Evolutionary conservation across 2,329 filamentous ascomycete genomes (phyloP), one percentile per base, ranked within the genome.

Genomic region (Trichoderma simmonsii): DNA sequence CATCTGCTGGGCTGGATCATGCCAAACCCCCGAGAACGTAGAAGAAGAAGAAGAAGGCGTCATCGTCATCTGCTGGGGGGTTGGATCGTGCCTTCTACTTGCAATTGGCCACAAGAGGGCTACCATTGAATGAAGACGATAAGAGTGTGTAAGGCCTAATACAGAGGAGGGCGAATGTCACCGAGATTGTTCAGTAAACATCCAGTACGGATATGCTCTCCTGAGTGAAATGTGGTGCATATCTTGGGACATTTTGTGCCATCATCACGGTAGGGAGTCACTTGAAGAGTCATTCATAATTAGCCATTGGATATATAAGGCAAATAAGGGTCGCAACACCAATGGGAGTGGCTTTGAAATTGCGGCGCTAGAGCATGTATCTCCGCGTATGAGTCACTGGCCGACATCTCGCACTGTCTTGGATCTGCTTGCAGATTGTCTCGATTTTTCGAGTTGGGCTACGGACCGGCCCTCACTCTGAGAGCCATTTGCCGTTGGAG

Each of bases 351-450:
- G 66, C 54, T 12, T 51, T n/a, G 26, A 26, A 36, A 61, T 28
- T 18, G 43, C 60, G 60, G 60, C 68, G 26, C 60, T 57, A 64
- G 32, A 56, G n/a, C 26, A 12, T 24, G 43, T 15, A 4, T 51
- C n/a, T 43, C 34, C 24, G 18, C 18, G 11, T 15, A 26, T 71
- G 68, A 71, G 68, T 71, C 68, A 71, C 68, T 71, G 59, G 60
- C 68, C 68, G 68, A 64, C 48, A 12, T 59, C 18, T 21, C 32
- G 15, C 62, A 18, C 39, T 51, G 67, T n/a, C 14, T 34, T 28
- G 32, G n/a, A 24, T 34, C 21, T 57, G 32, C 12, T 36, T 24
- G 32, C 54, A 15, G 61, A 28, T 26, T 15, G 24, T 24, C 11
- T 34, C 4, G 43, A 28, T 57, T 36, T 48, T 57, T 2, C 21